Evolutionary conservation across 768 basidiomycete genomes (phyloP).

Genomic region (Psilocybe tampanensis): DNA sequence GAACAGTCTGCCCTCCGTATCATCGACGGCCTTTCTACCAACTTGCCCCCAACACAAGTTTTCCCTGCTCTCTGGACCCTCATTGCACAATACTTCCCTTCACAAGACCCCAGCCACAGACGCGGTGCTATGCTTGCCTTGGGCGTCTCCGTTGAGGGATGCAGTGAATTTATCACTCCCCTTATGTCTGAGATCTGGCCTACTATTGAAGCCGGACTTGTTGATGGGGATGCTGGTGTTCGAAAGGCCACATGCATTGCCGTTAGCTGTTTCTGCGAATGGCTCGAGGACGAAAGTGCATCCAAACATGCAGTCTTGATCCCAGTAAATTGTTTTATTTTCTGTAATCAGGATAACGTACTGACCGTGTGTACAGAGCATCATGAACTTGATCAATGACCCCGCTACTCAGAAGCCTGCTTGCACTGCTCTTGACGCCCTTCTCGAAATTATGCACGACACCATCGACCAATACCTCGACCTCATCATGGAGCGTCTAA

Average conservation of each 20-base stretch:
- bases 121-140: conserved; percentile 95
- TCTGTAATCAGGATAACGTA: neutral
- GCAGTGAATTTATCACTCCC: conserved; percentile 96
- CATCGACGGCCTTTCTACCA: conserved; percentile 90
- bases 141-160: conserved; percentile 95
- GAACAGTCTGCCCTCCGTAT: conserved; percentile 88
- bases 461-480: conserved; percentile 89
- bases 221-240: conserved; percentile 81
- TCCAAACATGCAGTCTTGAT: conserved; percentile 81
- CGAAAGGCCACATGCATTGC: conserved; percentile 96
- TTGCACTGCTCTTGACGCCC: conserved; percentile 95
- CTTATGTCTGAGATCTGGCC: conserved; percentile 94
- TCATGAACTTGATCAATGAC: conserved; percentile 91
- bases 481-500: conserved; percentile 93
- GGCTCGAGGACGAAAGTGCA: conserved; percentile 92
- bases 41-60: conserved; percentile 91
- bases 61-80: conserved; percentile 88
- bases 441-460: conserved; percentile 92
- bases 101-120: conserved; percentile 74
- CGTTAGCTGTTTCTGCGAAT: conserved; percentile 95
- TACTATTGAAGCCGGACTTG: conserved; percentile 85
- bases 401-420: conserved; percentile 85
- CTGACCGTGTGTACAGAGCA: conserved; percentile 50
- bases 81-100: conserved; percentile 84
- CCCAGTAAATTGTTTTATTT: conserved; percentile 55